phyloP scores from a whole-genome alignment of 441 rosid genomes.

The Mallotus japonicus region DNA sequence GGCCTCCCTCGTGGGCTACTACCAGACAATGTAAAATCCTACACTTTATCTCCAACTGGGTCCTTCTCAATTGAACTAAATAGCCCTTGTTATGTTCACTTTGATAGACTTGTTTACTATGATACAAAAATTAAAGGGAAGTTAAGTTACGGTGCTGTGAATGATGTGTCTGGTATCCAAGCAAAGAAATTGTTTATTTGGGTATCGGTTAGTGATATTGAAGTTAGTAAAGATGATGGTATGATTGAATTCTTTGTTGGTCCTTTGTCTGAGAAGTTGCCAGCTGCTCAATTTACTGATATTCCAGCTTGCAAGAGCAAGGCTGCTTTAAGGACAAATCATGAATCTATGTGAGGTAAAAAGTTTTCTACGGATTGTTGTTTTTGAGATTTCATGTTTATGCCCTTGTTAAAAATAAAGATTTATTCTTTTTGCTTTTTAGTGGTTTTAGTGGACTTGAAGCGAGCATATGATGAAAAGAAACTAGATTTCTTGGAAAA shows the following conservation, averaged over 20 bases:
- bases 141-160: slow-evolving; percentile 65
- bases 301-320: slow-evolving; percentile 60
- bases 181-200: slow-evolving; percentile 65
- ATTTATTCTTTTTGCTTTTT: too few relatives aligned
- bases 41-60: slow-evolving; percentile 55
- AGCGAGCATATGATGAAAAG: too few relatives aligned
- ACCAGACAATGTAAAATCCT: slow-evolving; percentile 56
- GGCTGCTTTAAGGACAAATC: slow-evolving; percentile 20
- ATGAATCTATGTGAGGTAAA: slow-evolving; percentile 33
- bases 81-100: slow-evolving; percentile 55
- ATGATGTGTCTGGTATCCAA: slow-evolving; percentile 66
- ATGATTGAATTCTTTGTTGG: slow-evolving; percentile 78
- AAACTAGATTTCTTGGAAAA: too few relatives aligned
- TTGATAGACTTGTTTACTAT: slow-evolving; percentile 75
- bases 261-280: slow-evolving; percentile 68
- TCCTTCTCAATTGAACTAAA: slow-evolving; percentile 48
- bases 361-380: too few relatives aligned
- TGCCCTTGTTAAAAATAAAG: too few relatives aligned
- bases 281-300: slow-evolving; percentile 58
- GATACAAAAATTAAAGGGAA: slow-evolving; percentile 57
- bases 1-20: slow-evolving; percentile 82
- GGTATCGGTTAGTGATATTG: slow-evolving; percentile 71
- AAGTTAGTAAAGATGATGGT: slow-evolving; percentile 59
- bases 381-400: too few relatives aligned
- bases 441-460: too few relatives aligned